Base-by-base conservation (phyloP, 176 grass and related monocot species). In the Chrysopogon serrulatus region DNA sequence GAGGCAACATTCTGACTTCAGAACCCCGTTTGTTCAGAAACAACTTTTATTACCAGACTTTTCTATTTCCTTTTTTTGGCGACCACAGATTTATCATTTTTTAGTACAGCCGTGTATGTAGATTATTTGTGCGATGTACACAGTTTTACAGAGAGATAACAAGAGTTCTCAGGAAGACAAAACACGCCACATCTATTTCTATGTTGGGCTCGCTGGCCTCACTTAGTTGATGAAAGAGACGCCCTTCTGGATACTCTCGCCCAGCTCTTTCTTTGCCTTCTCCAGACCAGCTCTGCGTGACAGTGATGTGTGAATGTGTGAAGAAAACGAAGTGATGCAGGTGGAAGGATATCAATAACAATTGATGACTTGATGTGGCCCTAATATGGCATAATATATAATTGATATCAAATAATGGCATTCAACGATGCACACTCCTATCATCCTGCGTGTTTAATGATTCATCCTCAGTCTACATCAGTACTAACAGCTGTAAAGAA, bases 251-350 rank as follows among this genome's bases (percentile, higher is more conserved):
- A 97, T 97, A 41, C 94, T 94, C 32, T 86, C 80, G 2, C 54
- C 69, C 43, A 97, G 82, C 78, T 97, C 94, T 66, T 90, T 82
- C 86, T 97, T 97, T 43, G 94, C 94, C 88, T 94, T 94, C 68
- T 86, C 87, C 82, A 97, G 87, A 42, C 92, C 88, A 85, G 77
- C 54, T 71, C 92, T 97, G 87, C 84, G 49, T 72, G 53, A 59
- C 7, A 73, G 73, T 79, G 27, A 83, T 75, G 31, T 42, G 49
- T 63, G 40, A 41, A 70, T 74, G 30, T 41, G 49, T 35, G 33
- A 41, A 71, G 62, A 18, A n/a, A 32, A 33, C 31, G 36, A 24
- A 59, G 66, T 37, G 8, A 26, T 71, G 39, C 70, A 51, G 51
- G 19, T 79, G 53, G 5, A 35, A 68, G 18, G 79, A 91, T 81